phyloP scores from a whole-genome alignment of 2,329 filamentous ascomycete genomes.

The Diaporthe citri region DNA sequence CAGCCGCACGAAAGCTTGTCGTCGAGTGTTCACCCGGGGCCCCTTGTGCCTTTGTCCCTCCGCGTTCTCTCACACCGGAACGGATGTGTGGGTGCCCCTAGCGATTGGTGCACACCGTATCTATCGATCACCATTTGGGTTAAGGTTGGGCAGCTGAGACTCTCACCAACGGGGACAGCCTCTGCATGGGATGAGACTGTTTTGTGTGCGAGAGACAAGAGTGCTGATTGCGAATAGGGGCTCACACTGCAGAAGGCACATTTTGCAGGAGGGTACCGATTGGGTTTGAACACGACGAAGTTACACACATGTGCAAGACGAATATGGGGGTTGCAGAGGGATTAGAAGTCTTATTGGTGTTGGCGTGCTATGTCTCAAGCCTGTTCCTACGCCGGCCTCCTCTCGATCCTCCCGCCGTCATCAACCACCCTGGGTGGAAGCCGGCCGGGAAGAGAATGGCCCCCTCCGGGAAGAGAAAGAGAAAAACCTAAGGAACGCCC shows the following conservation, averaged over 20 bases:
- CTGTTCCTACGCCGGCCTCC: constrained; percentile 21
- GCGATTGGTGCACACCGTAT: background rate
- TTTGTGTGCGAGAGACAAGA: background rate
- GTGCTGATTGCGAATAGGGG: background rate
- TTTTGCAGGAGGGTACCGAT: background rate
- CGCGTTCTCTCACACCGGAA: background rate
- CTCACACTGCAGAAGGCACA: background rate
- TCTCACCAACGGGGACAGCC: background rate
- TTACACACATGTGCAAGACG: background rate
- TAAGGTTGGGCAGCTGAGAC: constrained; percentile 17
- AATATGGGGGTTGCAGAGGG: background rate
- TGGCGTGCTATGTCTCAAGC: constrained; percentile 28
- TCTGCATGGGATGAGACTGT: constrained; percentile 1
- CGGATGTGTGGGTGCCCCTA: background rate
- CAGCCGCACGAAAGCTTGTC: constrained; percentile 14
- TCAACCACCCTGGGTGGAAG: constrained; percentile 5
- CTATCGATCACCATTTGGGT: background rate
- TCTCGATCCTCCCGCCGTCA: constrained; percentile 25
- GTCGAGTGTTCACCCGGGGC: background rate
- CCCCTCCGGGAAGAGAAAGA: background rate
- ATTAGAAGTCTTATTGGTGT: constrained; percentile 27
- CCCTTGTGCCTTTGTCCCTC: background rate
- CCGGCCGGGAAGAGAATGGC: background rate
- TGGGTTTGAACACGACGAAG: background rate
- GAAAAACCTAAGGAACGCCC: constrained; percentile 17